A percentile compares a stretch with the other conserved stretches of the same genome.
These are phyloP conservation scores for Pelargonium cotyledonis DNA, from an alignment of 441 rosid genomes.

Conservation along the genomic window DNA sequence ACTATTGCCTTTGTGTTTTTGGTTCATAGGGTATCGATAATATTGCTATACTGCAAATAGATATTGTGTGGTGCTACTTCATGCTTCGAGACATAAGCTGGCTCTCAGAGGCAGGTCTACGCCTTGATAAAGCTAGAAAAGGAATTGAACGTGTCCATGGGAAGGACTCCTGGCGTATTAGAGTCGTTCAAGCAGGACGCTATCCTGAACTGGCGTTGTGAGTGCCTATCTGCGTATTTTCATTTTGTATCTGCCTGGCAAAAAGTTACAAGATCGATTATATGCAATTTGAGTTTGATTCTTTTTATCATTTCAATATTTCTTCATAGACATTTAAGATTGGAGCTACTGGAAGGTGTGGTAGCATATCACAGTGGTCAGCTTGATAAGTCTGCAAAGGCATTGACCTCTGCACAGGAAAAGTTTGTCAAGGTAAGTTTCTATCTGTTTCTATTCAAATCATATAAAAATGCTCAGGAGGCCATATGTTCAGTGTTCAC, in stretches of 20 bases:
- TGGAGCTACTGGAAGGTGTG: constrained; percentile 88
- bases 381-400: constrained; percentile 45
- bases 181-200: constrained; percentile 69
- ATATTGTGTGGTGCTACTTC: constrained; percentile 96
- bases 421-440: constrained; percentile 57
- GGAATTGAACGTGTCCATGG: constrained; percentile 86
- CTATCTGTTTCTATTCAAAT: neutral
- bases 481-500: neutral
- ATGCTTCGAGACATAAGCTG: constrained; percentile 74
- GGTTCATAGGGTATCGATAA: constrained; percentile 70
- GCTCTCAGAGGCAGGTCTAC: constrained; percentile 69
- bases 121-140: constrained; percentile 74
- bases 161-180: constrained; percentile 71
- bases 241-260: neutral
- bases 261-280: constrained; percentile 11
- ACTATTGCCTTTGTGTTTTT: constrained; percentile 8
- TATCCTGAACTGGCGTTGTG: constrained; percentile 72
- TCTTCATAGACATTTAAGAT: constrained; percentile 54
- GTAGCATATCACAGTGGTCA: constrained; percentile 84
- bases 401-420: constrained; percentile 61
- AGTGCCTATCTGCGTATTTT: constrained; percentile 27
- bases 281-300: constrained; percentile 14
- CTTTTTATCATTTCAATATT: constrained; percentile 8
- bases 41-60: constrained; percentile 78
- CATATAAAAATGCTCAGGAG: neutral